Evolutionary conservation across 1,284 basidiomycete genomes (phyloP), one percentile per base, ranked within the genome.

Genomic region (Trichosporon coremiiforme): DNA sequence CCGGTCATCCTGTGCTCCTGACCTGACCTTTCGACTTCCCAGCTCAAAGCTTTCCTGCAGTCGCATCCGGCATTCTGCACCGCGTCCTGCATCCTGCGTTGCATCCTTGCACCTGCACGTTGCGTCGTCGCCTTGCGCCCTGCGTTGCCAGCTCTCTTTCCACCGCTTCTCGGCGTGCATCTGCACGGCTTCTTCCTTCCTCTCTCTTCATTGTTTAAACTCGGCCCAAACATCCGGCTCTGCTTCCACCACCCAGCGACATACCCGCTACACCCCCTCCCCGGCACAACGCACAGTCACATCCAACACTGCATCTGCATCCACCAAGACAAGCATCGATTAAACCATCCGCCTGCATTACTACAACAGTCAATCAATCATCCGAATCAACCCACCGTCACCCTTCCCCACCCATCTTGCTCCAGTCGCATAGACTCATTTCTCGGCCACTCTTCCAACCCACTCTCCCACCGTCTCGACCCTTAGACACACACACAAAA

Each of bases 381-480:
- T 57, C 55, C 55, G 25, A 31, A 9, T 33, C 55, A n/a, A 15
- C 55, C n/a, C 29, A 4, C 55, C 53, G 15, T 55, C 53, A 15
- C 53, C 22, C 53, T 55, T n/a, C 10, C 20, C 55, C 55, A 4
- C 55, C 55, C 9, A 33, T 15, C 25, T 31, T 17, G 55, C 55
- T 20, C 22, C 55, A 53, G 47, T 53, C n/a, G 47, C 47, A 22
- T 53, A 53, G 47, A 20, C 47, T 53, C 47, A 53, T n/a, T 20
- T 22, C n/a, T 53, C 5, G 47, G 20, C 45, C 45, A 5, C n/a
- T 17, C 45, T 20, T 5, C 20, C 47, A 53, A 53, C 47, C 47
- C 47, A 53, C 47, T 53, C 47, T 53, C 47, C 47, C 47, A 53
- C 47, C 20, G 47, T 53, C 47, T 20, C 47, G 47, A 53, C 47